Evolutionary conservation across 129 eudicot genomes (phyloP).

Genomic region (Ambrosia artemisiifolia): DNA sequence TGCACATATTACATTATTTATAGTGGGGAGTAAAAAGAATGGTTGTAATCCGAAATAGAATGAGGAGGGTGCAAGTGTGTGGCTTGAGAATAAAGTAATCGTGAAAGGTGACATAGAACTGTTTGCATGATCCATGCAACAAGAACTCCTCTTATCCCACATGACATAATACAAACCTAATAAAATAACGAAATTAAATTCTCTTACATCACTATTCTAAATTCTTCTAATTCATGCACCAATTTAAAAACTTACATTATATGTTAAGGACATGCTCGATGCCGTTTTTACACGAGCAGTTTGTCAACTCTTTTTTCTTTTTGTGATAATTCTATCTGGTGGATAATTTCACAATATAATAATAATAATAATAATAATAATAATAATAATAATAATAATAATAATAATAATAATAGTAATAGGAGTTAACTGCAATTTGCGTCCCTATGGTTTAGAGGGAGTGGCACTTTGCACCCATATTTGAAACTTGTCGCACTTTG

Average conservation of each 20-base stretch:
- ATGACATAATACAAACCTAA: conserved; percentile 22
- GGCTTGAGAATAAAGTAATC: conserved; percentile 24
- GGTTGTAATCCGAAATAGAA: background rate
- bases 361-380: too few relatives aligned
- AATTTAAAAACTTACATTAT: background rate
- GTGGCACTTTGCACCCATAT: too few relatives aligned
- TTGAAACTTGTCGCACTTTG: too few relatives aligned
- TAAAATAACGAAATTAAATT: background rate
- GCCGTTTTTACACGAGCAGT: too few relatives aligned
- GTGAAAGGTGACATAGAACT: conserved; percentile 26
- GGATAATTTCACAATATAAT: too few relatives aligned
- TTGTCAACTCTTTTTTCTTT: too few relatives aligned
- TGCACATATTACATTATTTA: background rate
- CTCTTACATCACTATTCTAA: background rate
- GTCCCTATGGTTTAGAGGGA: too few relatives aligned
- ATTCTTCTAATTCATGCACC: background rate
- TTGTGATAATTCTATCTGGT: too few relatives aligned
- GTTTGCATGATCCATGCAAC: conserved; percentile 48
- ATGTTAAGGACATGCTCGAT: too few relatives aligned
- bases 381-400: too few relatives aligned
- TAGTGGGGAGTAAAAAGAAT: background rate
- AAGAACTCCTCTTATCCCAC: conserved; percentile 15
- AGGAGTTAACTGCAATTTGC: too few relatives aligned
- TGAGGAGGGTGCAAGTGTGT: conserved; percentile 14
- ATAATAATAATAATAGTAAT: too few relatives aligned